Evolutionary conservation across 257 asterid genomes (phyloP).

Genomic region (Plantago elongata): DNA sequence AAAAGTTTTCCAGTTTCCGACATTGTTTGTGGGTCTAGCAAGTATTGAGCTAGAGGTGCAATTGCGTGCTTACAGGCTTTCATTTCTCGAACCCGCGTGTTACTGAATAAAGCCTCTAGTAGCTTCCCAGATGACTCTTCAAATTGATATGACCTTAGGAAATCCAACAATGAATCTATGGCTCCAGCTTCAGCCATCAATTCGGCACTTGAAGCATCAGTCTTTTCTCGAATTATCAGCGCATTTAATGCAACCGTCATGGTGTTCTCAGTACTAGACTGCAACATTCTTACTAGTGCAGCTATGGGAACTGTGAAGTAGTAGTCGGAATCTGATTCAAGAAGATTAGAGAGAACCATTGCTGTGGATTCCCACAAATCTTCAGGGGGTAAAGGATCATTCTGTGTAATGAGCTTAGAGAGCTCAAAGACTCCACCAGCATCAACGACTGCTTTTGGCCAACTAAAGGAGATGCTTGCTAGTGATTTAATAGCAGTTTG

Average conservation of each 20-base stretch:
- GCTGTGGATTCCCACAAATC: constrained; percentile 77
- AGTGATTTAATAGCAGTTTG: constrained; percentile 75
- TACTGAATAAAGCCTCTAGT: constrained; percentile 68
- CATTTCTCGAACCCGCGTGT: constrained; percentile 56
- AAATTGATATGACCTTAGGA: constrained; percentile 74
- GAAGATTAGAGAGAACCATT: constrained; percentile 59
- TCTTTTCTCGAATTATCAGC: constrained; percentile 62
- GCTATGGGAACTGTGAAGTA: constrained; percentile 53
- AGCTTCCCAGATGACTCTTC: constrained; percentile 70
- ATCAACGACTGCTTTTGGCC: constrained; percentile 81
- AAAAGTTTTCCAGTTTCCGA: constrained; percentile 65
- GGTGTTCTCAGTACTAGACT: constrained; percentile 43
- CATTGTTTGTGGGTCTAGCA: constrained; percentile 81
- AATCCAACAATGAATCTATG: constrained; percentile 68
- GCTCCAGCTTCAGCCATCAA: constrained; percentile 83
- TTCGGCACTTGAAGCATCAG: constrained; percentile 54
- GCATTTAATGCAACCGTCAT: constrained; percentile 58
- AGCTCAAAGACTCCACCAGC: constrained; percentile 87
- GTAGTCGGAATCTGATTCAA: constrained; percentile 48
- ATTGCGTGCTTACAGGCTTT: constrained; percentile 75
- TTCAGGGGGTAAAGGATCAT: constrained; percentile 67
- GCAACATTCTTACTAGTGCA: constrained; percentile 74
- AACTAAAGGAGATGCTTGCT: constrained; percentile 64
- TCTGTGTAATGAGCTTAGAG: constrained; percentile 66
- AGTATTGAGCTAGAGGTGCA: constrained; percentile 80